Evolutionary conservation across 2,329 filamentous ascomycete genomes (phyloP).

Genomic region (Monosporascus sp.): DNA sequence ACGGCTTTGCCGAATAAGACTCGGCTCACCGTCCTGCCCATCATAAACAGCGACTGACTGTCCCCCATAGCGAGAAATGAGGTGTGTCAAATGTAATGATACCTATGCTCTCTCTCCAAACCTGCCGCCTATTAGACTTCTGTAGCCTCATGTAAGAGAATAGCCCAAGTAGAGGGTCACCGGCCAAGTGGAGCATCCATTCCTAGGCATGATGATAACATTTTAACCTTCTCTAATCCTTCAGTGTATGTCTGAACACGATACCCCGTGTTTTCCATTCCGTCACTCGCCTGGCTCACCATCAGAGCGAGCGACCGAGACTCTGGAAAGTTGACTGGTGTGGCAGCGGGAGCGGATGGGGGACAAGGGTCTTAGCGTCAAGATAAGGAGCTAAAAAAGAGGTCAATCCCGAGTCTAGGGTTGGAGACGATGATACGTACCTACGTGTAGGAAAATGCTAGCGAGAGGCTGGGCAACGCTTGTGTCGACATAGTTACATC

Average conservation of each 20-base stretch:
- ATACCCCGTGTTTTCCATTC: too few species aligned
- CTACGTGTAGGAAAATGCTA: not conserved
- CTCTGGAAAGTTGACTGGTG: not conserved
- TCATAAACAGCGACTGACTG: not conserved
- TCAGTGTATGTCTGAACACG: too few species aligned
- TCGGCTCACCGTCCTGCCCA: not conserved
- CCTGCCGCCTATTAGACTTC: too few species aligned
- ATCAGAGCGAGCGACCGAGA: not conserved
- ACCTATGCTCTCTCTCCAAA: too few species aligned
- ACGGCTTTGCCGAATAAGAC: not conserved
- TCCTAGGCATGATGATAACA: too few species aligned
- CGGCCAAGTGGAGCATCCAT: too few species aligned
- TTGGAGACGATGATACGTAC: not conserved
- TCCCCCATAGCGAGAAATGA: not conserved
- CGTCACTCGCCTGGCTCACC: too few species aligned
- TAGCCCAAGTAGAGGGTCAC: too few species aligned
- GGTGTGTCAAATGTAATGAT: not conserved
- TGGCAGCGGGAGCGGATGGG: not conserved
- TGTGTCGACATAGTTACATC: too few species aligned
- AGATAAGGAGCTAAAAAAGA: not conserved
- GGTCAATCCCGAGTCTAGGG: not conserved
- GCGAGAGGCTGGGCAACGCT: not conserved
- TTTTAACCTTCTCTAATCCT: too few species aligned
- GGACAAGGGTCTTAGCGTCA: not conserved
- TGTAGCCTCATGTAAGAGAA: too few species aligned